These are phyloP conservation scores for Cucumis hystrix DNA, from an alignment of 306 rosid species.

Conservation along the genomic window DNA sequence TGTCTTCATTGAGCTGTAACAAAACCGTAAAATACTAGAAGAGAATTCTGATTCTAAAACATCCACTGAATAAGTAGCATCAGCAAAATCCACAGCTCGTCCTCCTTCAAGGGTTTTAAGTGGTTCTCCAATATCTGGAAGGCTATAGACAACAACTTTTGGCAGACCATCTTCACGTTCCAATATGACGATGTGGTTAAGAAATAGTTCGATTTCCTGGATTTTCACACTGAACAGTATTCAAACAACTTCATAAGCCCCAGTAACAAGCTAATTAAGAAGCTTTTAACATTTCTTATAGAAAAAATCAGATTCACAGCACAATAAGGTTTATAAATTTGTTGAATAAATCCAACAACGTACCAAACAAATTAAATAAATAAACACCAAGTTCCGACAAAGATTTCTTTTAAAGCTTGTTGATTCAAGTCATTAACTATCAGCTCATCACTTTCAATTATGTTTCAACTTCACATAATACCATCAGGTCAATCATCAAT, in stretches of 20 bases:
- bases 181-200: slow-evolving; percentile 45
- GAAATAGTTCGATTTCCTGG: slow-evolving; percentile 69
- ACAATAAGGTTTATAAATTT: background rate
- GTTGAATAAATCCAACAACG: background rate
- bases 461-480: background rate
- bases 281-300: background rate
- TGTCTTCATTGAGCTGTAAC: slow-evolving; percentile 77
- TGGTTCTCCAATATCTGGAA: slow-evolving; percentile 58
- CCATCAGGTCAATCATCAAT: background rate
- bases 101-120: slow-evolving; percentile 48
- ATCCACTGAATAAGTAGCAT: slow-evolving; percentile 61
- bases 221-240: slow-evolving; percentile 50
- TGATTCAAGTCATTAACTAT: background rate
- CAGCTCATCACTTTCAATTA: background rate
- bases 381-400: background rate
- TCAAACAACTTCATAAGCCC: slow-evolving; percentile 17
- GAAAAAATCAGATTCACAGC: background rate
- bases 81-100: slow-evolving; percentile 44
- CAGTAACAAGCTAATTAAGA: background rate
- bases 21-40: slow-evolving; percentile 57
- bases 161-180: slow-evolving; percentile 82
- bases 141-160: slow-evolving; percentile 50
- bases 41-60: slow-evolving; percentile 48
- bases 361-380: background rate
- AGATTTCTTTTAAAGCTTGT: background rate